Conservation (phyloP, 2,329 filamentous ascomycete species). For the Trematosphaeria pertusa region DNA sequence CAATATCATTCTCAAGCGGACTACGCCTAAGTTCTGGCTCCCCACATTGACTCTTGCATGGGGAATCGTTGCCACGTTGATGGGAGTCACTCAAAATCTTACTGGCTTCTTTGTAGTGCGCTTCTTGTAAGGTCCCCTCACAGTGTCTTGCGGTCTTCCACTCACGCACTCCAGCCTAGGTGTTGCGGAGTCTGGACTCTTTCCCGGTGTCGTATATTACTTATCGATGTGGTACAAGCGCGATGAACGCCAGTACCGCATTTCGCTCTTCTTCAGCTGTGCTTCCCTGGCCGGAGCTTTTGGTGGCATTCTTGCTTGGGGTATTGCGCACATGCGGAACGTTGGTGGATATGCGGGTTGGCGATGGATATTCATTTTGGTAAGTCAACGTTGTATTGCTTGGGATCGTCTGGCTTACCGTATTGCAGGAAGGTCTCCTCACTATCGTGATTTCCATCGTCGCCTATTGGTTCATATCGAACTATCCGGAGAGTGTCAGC, state of each 20-base stretch:
- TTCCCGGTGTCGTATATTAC: constrained; percentile 58
- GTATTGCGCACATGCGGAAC: constrained; percentile 67
- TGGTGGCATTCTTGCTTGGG: constrained; percentile 65
- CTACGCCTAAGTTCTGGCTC: constrained; percentile 58
- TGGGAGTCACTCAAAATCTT: constrained; percentile 57
- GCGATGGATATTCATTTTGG: constrained; percentile 52
- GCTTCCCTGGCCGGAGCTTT: constrained; percentile 67
- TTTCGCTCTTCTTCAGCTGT: constrained; percentile 67
- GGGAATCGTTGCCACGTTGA: constrained; percentile 59
- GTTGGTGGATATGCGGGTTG: constrained; percentile 55
- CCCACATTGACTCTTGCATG: constrained; percentile 58
- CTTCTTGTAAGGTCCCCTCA: constrained; percentile 50
- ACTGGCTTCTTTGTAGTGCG: constrained; percentile 55
- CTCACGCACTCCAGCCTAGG: constrained; percentile 32
- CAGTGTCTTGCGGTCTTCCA: background rate
- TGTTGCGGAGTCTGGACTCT: constrained; percentile 46
- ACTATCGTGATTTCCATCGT: constrained; percentile 43
- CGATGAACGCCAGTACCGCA: constrained; percentile 64
- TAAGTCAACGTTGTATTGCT: constrained; percentile 13
- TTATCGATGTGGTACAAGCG: constrained; percentile 70
- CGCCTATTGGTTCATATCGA: constrained; percentile 67
- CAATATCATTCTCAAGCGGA: constrained; percentile 68
- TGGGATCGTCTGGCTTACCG: constrained; percentile 14
- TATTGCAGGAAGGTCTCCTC: constrained; percentile 40
- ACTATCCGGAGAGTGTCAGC: constrained; percentile 66